phyloP scores from a whole-genome alignment of 108 stramenopile species.

The Epithemia pelagica region DNA sequence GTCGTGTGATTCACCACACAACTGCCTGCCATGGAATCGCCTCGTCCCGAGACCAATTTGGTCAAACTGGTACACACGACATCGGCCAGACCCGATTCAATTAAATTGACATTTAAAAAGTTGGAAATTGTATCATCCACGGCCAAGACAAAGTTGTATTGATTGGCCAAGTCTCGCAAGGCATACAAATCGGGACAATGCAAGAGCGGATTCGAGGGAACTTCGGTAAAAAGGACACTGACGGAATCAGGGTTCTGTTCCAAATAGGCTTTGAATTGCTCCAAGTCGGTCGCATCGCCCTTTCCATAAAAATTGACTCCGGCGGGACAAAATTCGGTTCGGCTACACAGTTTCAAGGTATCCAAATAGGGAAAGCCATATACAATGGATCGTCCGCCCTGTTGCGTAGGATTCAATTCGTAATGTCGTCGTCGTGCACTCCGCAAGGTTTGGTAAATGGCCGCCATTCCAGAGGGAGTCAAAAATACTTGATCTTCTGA shows the following conservation, averaged over 20 bases:
- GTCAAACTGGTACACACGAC: slow-evolving; percentile 57
- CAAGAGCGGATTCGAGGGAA: slow-evolving; percentile 66
- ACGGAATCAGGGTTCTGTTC: slow-evolving; percentile 8
- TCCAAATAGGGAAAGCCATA: slow-evolving; percentile 75
- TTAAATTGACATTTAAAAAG: slow-evolving; percentile 56
- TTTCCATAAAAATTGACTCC: slow-evolving; percentile 60
- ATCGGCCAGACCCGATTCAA: slow-evolving; percentile 50
- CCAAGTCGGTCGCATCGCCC: slow-evolving; percentile 47
- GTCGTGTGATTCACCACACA: slow-evolving; percentile 44
- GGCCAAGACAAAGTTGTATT: slow-evolving; percentile 44
- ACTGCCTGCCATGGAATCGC: slow-evolving; percentile 68
- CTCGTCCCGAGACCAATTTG: slow-evolving; percentile 59
- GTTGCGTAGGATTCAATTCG: slow-evolving; percentile 14
- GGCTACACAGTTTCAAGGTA: slow-evolving; percentile 60
- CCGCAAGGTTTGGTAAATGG: slow-evolving; percentile 46
- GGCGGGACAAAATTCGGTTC: slow-evolving; percentile 45
- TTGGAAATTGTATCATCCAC: slow-evolving; percentile 76
- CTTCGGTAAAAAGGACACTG: slow-evolving; percentile 56
- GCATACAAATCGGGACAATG: slow-evolving; percentile 46
- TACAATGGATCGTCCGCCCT: slow-evolving; percentile 49
- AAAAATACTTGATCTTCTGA: slow-evolving; percentile 34
- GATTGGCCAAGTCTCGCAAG: slow-evolving; percentile 39
- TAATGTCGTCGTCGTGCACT: slow-evolving; percentile 31
- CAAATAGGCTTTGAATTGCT: slow-evolving; percentile 31
- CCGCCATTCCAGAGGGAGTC: slow-evolving; percentile 52